Base-by-base conservation (phyloP, 768 basidiomycete species). In the Auriscalpium orientale region DNA sequence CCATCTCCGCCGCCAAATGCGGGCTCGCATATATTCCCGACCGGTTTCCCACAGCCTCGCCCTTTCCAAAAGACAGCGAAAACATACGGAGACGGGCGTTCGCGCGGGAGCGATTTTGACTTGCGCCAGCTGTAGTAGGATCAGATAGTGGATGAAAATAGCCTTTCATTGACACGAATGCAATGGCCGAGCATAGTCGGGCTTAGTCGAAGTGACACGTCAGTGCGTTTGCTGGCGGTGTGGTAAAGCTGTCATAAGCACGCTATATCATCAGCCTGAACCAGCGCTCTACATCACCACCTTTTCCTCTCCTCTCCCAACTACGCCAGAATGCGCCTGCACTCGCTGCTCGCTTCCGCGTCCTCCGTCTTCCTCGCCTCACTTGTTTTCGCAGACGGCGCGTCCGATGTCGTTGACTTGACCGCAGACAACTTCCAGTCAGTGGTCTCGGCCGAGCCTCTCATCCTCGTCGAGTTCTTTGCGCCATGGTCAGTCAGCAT, bases 381-480 rank as follows among this genome's bases (percentile, higher is more conserved):
- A 52, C 66, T 77, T 67, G 81, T 76, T 62, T 65, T 81, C 54
- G 82, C 74, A 15, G 75, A 81, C 43, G 74, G 69, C 12, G 75
- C 81, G 28, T 89, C 89, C 2, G 95, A 98, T 70, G 95, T 99
- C 60, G 59, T 93, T 49, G 85, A 76, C 68, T 74, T 98, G 58
- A 90, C 83, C 33, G 71, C 83, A 45, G 70, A 76, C 59, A 82
- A 76, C 65, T 95, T 97, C 68, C 79, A 87, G 61, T 72, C 78
- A 34, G 69, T 78, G 56, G 82, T 95, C 56, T 73, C 76, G 58
- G 69, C 75, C 3, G 89, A 91, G 66, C 68, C 84, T 18, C 73
- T 95, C 60, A 83, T 92, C 59, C 79, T 98, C 34, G 89, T 98
- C 58, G 95, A 98, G 77, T 98, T 94, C 84, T 95, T 91, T 68